Conservation (phyloP, 1,139 yeast genomes). For the Lodderomyces metapsilosis region DNA sequence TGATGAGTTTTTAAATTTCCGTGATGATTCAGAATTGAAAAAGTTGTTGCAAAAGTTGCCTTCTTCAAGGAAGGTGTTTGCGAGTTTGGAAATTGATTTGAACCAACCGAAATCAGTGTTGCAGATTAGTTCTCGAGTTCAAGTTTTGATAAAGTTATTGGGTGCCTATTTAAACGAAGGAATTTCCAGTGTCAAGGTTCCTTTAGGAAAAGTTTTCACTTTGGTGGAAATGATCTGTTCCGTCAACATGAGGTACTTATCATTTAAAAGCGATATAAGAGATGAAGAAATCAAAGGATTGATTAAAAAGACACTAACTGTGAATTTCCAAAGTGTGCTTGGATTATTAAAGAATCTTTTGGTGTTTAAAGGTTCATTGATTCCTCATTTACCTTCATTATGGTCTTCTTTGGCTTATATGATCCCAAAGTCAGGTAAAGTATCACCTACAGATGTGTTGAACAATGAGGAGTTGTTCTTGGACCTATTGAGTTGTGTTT, state of each 20-base stretch:
- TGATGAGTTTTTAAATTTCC: slow-evolving; percentile 55
- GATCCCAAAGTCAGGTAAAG: slow-evolving; percentile 42
- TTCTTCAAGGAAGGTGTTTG: slow-evolving; percentile 9
- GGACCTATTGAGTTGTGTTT: slow-evolving; percentile 29
- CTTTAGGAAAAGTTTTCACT: slow-evolving; percentile 53
- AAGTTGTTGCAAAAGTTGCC: slow-evolving; percentile 36
- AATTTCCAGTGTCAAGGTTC: slow-evolving; percentile 51
- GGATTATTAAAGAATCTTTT: slow-evolving; percentile 39
- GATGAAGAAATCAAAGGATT: slow-evolving; percentile 44
- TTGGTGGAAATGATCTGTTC: slow-evolving; percentile 52
- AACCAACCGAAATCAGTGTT: slow-evolving; percentile 52
- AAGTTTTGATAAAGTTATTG: slow-evolving; percentile 45
- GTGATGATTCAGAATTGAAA: slow-evolving; percentile 49
- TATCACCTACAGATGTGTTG: slow-evolving; percentile 31
- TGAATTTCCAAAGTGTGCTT: slow-evolving; percentile 46
- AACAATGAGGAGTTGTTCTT: slow-evolving; percentile 31
- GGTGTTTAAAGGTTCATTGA: slow-evolving; percentile 42
- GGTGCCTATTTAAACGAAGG: slow-evolving; percentile 43
- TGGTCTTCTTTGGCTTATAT: slow-evolving; percentile 53
- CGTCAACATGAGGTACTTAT: slow-evolving; percentile 52
- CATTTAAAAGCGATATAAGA: slow-evolving; percentile 58
- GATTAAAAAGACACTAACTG: slow-evolving; percentile 40
- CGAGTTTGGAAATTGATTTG: slow-evolving; percentile 51
- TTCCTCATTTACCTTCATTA: slow-evolving; percentile 50
- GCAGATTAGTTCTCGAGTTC: slow-evolving; percentile 50